These are phyloP conservation scores for Entamoeba invadens DNA, from an alignment of 208 protist species.

Conservation along the genomic window DNA sequence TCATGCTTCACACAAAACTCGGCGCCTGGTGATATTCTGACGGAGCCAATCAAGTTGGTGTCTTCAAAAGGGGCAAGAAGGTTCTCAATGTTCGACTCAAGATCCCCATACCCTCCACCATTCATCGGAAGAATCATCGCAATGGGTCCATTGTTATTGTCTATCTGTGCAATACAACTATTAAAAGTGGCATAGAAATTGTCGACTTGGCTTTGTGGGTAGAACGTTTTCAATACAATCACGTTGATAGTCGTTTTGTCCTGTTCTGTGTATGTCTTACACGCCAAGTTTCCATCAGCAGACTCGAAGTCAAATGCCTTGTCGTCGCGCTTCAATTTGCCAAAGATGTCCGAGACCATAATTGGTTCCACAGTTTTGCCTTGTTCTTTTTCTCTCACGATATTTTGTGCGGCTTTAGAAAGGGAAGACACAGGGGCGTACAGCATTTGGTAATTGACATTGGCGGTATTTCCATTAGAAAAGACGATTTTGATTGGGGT, in stretches of 20 bases:
- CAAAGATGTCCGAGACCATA: neutral
- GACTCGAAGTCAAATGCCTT: neutral
- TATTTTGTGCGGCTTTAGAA: neutral
- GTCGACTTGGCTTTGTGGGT: neutral
- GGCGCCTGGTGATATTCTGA: neutral
- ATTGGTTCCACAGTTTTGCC: neutral
- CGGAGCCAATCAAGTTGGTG: neutral
- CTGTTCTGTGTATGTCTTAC: neutral
- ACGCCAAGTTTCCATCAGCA: neutral
- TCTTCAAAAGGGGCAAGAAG: neutral
- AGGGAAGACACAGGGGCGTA: neutral
- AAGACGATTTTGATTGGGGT: neutral
- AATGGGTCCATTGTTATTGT: neutral
- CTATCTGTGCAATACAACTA: neutral
- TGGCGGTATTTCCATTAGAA: neutral
- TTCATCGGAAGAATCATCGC: neutral
- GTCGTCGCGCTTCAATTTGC: neutral
- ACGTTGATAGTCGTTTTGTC: neutral
- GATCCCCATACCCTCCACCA: neutral
- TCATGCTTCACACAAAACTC: neutral
- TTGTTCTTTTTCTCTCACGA: neutral
- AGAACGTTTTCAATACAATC: neutral
- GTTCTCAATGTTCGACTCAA: neutral
- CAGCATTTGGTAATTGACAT: neutral
- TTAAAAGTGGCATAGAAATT: neutral